phyloP scores from a whole-genome alignment of 2,329 filamentous ascomycete species.

The Teratosphaeria nubilosa region DNA sequence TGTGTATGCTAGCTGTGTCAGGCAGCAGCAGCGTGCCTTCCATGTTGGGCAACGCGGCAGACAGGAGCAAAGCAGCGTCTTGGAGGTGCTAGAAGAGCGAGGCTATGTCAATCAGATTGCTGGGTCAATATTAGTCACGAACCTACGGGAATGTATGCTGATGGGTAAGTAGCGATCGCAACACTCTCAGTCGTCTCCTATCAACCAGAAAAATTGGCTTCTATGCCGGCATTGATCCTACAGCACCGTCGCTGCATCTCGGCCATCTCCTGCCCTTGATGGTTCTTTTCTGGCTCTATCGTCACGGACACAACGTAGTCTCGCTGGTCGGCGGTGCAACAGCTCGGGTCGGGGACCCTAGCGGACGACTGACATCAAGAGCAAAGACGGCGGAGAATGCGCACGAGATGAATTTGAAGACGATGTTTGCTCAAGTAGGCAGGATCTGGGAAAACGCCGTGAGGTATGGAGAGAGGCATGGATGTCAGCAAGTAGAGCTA shows the following conservation, averaged over 20 bases:
- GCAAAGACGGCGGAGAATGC: constrained; percentile 42
- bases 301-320: constrained; percentile 60
- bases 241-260: constrained; percentile 67
- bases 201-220: constrained; percentile 56
- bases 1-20: background rate
- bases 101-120: constrained; percentile 66
- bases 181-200: constrained; percentile 54
- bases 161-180: constrained; percentile 28
- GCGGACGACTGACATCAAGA: constrained; percentile 55
- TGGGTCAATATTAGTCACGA: constrained; percentile 43
- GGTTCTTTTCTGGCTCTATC: constrained; percentile 75
- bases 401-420: constrained; percentile 54
- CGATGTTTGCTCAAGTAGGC: constrained; percentile 60
- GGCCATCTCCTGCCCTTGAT: constrained; percentile 74
- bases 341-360: constrained; percentile 69
- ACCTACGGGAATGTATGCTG: background rate
- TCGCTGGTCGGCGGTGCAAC: constrained; percentile 57
- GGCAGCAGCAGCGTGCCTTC: background rate
- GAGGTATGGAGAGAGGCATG: constrained; percentile 52
- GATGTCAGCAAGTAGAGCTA: constrained; percentile 47
- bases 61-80: constrained; percentile 19
- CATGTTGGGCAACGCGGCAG: background rate
- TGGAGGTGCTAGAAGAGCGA: constrained; percentile 58
- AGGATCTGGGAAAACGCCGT: constrained; percentile 68
- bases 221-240: constrained; percentile 77